These are phyloP conservation scores for Fusarium dimerum DNA, from an alignment of 2,329 filamentous ascomycete species.

Conservation along the genomic window DNA sequence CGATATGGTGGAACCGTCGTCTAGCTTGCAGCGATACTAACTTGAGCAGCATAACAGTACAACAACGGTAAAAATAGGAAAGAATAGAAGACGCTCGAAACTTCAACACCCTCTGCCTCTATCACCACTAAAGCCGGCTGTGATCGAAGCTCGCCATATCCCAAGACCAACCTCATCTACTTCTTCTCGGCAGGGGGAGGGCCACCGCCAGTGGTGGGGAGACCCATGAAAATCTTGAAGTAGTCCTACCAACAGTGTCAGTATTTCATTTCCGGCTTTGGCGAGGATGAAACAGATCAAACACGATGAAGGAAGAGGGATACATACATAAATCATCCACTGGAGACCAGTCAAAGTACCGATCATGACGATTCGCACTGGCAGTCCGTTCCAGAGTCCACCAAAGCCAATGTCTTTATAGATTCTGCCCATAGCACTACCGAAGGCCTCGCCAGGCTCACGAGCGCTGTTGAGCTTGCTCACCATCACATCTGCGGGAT, in stretches of 20 bases:
- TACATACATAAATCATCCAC: conserved; percentile 87
- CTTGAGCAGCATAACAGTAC: background rate
- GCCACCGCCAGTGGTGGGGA: conserved; percentile 78
- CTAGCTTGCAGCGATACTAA: background rate
- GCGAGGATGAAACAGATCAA: no score
- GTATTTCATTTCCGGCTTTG: background rate
- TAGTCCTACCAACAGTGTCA: conserved; percentile 57
- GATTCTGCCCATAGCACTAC: conserved; percentile 73
- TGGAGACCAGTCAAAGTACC: conserved; percentile 79
- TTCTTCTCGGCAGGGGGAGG: conserved; percentile 56
- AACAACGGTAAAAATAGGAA: background rate
- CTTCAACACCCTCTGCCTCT: conserved; percentile 2
- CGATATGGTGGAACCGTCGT: background rate
- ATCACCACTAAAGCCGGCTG: background rate
- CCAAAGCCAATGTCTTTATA: conserved; percentile 84
- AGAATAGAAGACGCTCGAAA: background rate
- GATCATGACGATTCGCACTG: conserved; percentile 87
- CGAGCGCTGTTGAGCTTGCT: conserved; percentile 86
- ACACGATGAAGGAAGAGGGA: background rate
- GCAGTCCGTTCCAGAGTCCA: conserved; percentile 90
- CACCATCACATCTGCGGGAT: conserved; percentile 86
- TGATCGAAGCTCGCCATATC: background rate
- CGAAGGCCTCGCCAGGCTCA: conserved; percentile 74
- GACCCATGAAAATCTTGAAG: conserved; percentile 87
- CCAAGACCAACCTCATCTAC: conserved; percentile 2